Evolutionary conservation across 345 rosid species (phyloP).

Genomic region (Noccaea bulbosa): DNA sequence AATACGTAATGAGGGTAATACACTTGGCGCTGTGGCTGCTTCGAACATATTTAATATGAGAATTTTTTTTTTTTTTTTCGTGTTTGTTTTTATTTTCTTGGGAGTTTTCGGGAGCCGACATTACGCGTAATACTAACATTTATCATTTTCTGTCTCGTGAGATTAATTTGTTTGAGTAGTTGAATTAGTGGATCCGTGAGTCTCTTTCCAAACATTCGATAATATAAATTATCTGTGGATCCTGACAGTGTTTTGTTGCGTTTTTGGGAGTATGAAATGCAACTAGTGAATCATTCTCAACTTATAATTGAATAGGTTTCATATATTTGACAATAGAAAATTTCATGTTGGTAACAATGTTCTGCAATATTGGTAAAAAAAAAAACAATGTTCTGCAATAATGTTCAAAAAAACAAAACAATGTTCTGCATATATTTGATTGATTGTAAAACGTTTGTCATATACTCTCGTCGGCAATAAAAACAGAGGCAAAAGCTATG

Average conservation of each 20-base stretch:
- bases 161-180: constrained; percentile 33
- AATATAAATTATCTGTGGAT: background rate
- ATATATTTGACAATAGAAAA: no score
- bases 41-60: constrained; percentile 16
- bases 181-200: constrained; percentile 21
- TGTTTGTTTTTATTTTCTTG: constrained; percentile 38
- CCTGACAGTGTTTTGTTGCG: background rate
- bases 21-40: constrained; percentile 34
- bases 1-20: constrained; percentile 36
- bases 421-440: no score
- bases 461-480: background rate
- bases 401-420: no score
- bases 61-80: background rate
- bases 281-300: background rate
- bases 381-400: no score
- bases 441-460: background rate
- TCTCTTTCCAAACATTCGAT: constrained; percentile 8
- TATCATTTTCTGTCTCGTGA: constrained; percentile 33
- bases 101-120: constrained; percentile 41
- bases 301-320: background rate
- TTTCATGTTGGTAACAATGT: no score
- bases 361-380: no score
- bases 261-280: background rate
- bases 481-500: background rate
- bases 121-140: background rate